Conservation (phyloP, 257 asterid genomes). For the Buddleja alternifolia region DNA sequence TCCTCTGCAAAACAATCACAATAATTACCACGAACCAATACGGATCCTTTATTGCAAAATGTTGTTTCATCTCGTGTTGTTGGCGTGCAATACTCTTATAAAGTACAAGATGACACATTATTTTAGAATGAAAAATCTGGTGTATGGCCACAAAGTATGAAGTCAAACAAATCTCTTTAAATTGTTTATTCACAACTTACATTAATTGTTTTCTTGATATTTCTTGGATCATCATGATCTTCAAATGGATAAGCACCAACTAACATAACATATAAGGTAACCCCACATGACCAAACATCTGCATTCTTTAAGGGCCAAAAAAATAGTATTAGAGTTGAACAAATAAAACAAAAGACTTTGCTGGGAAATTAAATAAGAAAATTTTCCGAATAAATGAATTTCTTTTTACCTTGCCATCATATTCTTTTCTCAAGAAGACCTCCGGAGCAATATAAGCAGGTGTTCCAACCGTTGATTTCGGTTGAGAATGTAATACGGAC, state of each 20-base stretch:
- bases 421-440: conserved; percentile 74
- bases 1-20: conserved; percentile 49
- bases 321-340: background rate
- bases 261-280: conserved; percentile 86
- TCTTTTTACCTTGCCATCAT: conserved; percentile 77
- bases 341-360: conserved; percentile 12
- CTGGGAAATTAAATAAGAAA: background rate
- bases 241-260: conserved; percentile 97
- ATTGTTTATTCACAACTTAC: conserved; percentile 41
- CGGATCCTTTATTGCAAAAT: no score
- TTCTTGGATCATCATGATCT: conserved; percentile 87
- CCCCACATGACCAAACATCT: conserved; percentile 99
- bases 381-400: background rate
- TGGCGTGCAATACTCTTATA: no score
- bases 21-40: no score
- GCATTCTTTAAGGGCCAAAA: conserved; percentile 55
- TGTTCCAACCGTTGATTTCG: conserved; percentile 89
- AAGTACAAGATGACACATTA: no score
- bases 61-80: no score
- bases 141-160: background rate
- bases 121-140: background rate
- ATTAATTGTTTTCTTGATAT: conserved; percentile 80
- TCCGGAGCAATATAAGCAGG: conserved; percentile 95
- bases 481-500: conserved; percentile 80
- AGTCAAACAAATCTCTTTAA: conserved; percentile 4